Evolutionary conservation across 352 stramenopile species (phyloP), one percentile per base, ranked within the genome.

Genomic region (Pythium guiyangense): DNA sequence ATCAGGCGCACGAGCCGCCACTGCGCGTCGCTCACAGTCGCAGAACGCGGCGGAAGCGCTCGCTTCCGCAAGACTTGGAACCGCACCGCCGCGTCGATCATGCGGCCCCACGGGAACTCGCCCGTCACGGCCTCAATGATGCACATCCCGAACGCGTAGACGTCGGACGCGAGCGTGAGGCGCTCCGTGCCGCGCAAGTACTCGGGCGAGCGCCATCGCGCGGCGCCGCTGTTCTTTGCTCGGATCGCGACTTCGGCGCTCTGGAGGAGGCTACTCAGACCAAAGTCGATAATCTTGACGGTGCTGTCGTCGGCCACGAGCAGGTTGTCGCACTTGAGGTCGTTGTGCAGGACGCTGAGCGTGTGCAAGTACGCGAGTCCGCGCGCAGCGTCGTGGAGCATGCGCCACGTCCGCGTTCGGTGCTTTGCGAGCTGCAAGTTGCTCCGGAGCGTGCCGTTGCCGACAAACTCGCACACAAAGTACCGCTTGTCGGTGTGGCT

Each of bases 131-230:
- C 49, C 25, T 66, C 54, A 6, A 66, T 9, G 10, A 66, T 54
- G 17, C 60, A 66, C 60, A 66, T 66, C 9, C 60, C 60, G 26
- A 66, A 57, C 25, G 60, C 35, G 31, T 58, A 66, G 20, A 66
- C 34, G 20, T 62, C 60, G 6, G 60, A 66, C 20, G 31, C 49
- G 17, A 57, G 43, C 17, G 52, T 52, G 14, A 42, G 29, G 20
- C 54, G 26, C 9, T 49, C 43, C 4, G 8, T 10, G 6, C 49
- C 53, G 15, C 26, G 26, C 29, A 65, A 20, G 17, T 22, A 37
- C 31, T 52, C 58, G 17, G 29, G 49, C 8, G 54, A 52, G 26
- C 35, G 40, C 54, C 54, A 60, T 0, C 18, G 11, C 6, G 37
- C 0, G 0, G 35, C 49, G 9, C 39, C 34, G 10, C 37, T 29